Conservation (phyloP, 164 flowering plant genomes). For the Protea cynaroides region DNA sequence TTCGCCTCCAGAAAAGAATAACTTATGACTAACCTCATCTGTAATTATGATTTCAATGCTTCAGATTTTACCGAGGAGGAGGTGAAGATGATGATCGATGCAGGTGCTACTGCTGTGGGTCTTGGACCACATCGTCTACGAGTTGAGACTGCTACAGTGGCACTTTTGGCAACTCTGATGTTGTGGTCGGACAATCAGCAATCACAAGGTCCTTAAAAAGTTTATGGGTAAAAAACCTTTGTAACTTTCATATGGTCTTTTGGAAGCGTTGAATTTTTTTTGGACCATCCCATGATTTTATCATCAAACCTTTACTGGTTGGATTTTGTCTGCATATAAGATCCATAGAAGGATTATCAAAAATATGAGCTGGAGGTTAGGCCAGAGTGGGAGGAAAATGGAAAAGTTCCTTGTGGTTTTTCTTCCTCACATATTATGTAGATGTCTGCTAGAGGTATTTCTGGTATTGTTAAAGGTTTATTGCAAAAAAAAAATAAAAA, state of each 20-base stretch:
- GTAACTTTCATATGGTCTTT: not conserved
- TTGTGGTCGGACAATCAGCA: constrained; percentile 78
- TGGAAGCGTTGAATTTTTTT: not conserved
- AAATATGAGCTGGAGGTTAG: too few species aligned
- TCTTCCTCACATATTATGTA: too few species aligned
- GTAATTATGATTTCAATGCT: constrained; percentile 1
- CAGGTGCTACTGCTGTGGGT: constrained; percentile 79
- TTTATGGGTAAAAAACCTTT: not conserved
- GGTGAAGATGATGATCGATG: constrained; percentile 51
- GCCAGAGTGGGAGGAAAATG: too few species aligned
- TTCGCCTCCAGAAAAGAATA: not conserved
- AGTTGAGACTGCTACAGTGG: constrained; percentile 88
- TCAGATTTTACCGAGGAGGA: constrained; percentile 84
- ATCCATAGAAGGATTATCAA: too few species aligned
- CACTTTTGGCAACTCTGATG: constrained; percentile 72
- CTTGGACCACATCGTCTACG: constrained; percentile 86
- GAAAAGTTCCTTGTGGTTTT: too few species aligned
- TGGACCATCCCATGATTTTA: too few species aligned
- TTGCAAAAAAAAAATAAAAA: too few species aligned
- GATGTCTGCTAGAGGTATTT: too few species aligned
- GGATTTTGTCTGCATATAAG: too few species aligned
- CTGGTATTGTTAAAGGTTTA: too few species aligned
- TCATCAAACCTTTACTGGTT: too few species aligned
- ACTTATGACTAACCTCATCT: not conserved
- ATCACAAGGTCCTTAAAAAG: constrained; percentile 7